Evolutionary conservation across 164 flowering plant genomes (phyloP), one percentile per base, ranked within the genome.

Genomic region (Vitis amurensis): DNA sequence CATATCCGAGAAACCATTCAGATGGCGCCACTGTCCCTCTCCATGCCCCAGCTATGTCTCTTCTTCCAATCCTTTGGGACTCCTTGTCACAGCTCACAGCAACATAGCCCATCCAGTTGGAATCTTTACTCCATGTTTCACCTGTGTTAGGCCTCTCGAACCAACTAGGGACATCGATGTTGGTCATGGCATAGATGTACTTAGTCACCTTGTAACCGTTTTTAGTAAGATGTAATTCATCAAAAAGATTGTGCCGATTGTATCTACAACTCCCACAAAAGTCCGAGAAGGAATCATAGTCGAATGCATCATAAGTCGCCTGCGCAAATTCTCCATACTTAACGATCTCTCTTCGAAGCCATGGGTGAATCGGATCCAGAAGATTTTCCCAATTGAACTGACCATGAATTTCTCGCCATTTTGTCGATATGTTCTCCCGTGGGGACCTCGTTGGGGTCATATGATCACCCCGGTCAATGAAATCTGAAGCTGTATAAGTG

Each of bases 61-160:
- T 66, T 19, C 97, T 67, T 1, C 97, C 93, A n/a, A 89, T 77
- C 50, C 91, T 37, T 0, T 48, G 16, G 0, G 87, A 49, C 67
- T 83, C 93, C 8, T 71, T 74, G 47, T 87, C 87, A 17, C 74
- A 79, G 61, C 89, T 85, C 4, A 89, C 88, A 0, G 92, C 91
- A 0, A 91, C 87, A 55, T 68, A 89, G 3, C 97, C 97, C 78
- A 91, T 86, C 97, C 97, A 91, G 49, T 86, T 86, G n/a, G 90
- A 86, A 47, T 83, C 82, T 19, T 69, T 74, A 67, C 85, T 81
- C 86, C 87, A 84, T 2, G 75, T 64, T 12, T 79, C 82, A 1
- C 55, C 76, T 10, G 76, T 8, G 11, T 65, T 69, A 5, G 83
- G 75, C 17, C 66, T 55, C 59, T 80, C 65, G 7, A 86, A 69